Evolutionary conservation across 305 asterid genomes (phyloP).

Genomic region (Fraxinus velutina): DNA sequence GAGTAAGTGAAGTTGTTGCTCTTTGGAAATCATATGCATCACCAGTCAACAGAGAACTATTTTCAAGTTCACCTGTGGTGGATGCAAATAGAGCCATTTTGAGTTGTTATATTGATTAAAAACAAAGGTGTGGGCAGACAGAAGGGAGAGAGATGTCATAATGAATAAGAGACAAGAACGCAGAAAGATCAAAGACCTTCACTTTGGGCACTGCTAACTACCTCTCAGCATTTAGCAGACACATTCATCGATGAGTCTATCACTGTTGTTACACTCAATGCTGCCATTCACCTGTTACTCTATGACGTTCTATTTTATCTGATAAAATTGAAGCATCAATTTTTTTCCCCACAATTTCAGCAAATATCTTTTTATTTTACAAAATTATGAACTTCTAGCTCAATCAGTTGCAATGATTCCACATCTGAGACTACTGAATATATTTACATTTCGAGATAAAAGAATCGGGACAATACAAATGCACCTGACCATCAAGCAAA

Average conservation of each 20-base stretch:
- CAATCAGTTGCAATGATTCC: neutral
- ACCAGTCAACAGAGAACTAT: constrained; percentile 52
- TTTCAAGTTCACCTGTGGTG: constrained; percentile 39
- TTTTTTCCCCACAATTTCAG: neutral
- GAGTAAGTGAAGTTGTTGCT: constrained; percentile 59
- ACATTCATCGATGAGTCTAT: neutral
- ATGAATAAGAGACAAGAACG: neutral
- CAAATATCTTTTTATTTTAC: neutral
- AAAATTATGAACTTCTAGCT: neutral
- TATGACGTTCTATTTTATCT: neutral
- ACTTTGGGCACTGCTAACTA: neutral
- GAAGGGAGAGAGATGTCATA: neutral
- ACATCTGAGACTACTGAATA: neutral
- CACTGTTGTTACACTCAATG: neutral
- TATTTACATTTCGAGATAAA: neutral
- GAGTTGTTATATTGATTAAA: neutral
- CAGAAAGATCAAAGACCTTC: neutral
- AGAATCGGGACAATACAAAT: neutral
- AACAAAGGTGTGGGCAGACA: neutral
- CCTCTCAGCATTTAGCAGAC: neutral
- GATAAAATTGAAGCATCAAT: neutral
- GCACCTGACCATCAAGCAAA: neutral
- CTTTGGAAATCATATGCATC: constrained; percentile 61
- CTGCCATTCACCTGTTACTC: neutral
- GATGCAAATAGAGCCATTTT: constrained; percentile 9